phyloP scores from a whole-genome alignment of 208 protist genomes.

The Trypanosoma conorhini region DNA sequence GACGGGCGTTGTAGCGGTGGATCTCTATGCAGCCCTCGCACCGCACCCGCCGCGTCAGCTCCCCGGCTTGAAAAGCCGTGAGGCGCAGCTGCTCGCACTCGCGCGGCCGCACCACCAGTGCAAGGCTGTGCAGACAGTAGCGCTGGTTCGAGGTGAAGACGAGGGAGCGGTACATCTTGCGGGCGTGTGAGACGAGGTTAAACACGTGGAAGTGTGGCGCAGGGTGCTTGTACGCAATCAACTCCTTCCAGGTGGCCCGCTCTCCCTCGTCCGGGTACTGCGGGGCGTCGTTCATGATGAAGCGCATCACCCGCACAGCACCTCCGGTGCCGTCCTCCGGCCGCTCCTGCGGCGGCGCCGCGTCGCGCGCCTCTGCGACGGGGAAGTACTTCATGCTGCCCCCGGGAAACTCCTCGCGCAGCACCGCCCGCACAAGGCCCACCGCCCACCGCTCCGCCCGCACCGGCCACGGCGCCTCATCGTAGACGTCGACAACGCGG shows the following conservation, averaged over 20 bases:
- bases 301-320: slow-evolving; percentile 42
- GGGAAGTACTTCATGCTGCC: slow-evolving; percentile 50
- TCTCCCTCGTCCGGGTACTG: slow-evolving; percentile 68
- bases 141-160: slow-evolving; percentile 76
- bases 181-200: slow-evolving; percentile 80
- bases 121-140: slow-evolving; percentile 71
- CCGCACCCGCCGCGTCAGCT: slow-evolving; percentile 55
- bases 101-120: slow-evolving; percentile 31
- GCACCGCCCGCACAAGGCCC: slow-evolving; percentile 43
- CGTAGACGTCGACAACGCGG: slow-evolving; percentile 42
- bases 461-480: slow-evolving; percentile 49
- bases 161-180: slow-evolving; percentile 71
- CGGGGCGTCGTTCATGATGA: slow-evolving; percentile 61
- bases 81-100: slow-evolving; percentile 35
- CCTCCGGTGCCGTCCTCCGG: neutral
- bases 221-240: slow-evolving; percentile 61
- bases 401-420: slow-evolving; percentile 38
- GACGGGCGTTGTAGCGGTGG: slow-evolving; percentile 49
- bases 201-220: slow-evolving; percentile 56
- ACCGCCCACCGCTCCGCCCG: slow-evolving; percentile 75
- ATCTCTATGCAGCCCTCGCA: slow-evolving; percentile 73
- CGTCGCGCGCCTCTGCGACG: slow-evolving; percentile 33
- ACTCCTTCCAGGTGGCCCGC: slow-evolving; percentile 82
- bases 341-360: neutral
- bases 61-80: slow-evolving; percentile 60